These are phyloP conservation scores for Gardenia jasminoides DNA, from an alignment of 257 asterid genomes.

Conservation along the genomic window DNA sequence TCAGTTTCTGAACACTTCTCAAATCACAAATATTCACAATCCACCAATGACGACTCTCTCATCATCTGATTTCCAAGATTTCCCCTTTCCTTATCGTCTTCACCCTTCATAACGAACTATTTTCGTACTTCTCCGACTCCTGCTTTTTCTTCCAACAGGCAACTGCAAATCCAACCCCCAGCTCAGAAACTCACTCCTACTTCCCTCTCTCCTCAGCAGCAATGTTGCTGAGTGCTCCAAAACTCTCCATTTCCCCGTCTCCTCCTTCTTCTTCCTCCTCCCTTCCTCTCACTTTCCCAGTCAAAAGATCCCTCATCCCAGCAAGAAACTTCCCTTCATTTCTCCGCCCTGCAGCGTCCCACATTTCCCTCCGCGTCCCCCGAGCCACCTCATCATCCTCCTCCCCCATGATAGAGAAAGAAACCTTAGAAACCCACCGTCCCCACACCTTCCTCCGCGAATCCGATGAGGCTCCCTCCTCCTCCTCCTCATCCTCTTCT, in stretches of 20 bases:
- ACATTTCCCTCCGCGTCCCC: not conserved
- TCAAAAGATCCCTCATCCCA: too few relatives aligned
- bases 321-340: not conserved
- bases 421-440: conserved; percentile 45
- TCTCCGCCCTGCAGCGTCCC: conserved; percentile 1
- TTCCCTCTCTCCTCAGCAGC: not conserved
- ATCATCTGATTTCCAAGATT: too few relatives aligned
- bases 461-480: conserved; percentile 36
- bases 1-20: too few relatives aligned
- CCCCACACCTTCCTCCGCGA: conserved; percentile 71
- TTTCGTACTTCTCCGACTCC: too few relatives aligned
- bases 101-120: too few relatives aligned
- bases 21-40: too few relatives aligned
- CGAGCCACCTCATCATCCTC: conserved; percentile 28
- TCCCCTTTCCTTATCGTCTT: too few relatives aligned
- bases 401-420: conserved; percentile 64
- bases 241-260: conserved; percentile 23
- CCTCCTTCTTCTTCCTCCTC: conserved; percentile 14
- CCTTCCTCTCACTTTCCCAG: conserved; percentile 1
- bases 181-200: too few relatives aligned
- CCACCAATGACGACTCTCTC: too few relatives aligned
- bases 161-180: not conserved
- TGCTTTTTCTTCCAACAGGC: too few relatives aligned
- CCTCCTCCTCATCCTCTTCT: not conserved
- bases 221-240: conserved; percentile 21